Evolutionary conservation across 2,329 filamentous ascomycete species (phyloP).

Genomic region (Hymenoscyphus fructigenus): DNA sequence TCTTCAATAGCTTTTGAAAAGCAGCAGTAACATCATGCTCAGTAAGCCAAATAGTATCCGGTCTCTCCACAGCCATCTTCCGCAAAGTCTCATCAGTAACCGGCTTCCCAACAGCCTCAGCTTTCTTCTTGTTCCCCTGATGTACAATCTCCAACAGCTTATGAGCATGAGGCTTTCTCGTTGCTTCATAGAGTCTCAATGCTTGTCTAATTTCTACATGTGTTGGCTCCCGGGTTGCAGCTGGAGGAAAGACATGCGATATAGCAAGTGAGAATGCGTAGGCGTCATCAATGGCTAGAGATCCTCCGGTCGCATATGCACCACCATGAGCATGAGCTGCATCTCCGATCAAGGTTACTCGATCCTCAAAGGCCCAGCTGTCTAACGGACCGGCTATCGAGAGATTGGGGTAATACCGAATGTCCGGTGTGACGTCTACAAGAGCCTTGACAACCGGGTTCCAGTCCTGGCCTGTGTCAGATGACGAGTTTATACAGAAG

Average conservation of each 20-base stretch:
- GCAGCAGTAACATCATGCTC: constrained; percentile 33
- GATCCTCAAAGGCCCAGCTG: constrained; percentile 35
- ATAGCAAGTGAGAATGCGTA: constrained; percentile 35
- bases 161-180: constrained; percentile 39
- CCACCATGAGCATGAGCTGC: constrained; percentile 42
- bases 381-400: constrained; percentile 34
- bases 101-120: constrained; percentile 16
- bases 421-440: constrained; percentile 36
- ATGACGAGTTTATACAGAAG: no score
- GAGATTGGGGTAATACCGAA: constrained; percentile 39
- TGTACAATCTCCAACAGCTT: constrained; percentile 27
- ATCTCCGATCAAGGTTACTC: constrained; percentile 39
- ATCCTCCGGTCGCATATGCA: constrained; percentile 41
- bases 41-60: constrained; percentile 37
- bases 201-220: constrained; percentile 23
- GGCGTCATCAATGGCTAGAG: constrained; percentile 42
- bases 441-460: constrained; percentile 39
- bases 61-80: constrained; percentile 54
- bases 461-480: constrained; percentile 29
- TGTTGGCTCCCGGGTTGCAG: constrained; percentile 18
- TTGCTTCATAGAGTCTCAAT: constrained; percentile 38
- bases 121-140: constrained; percentile 16
- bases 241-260: constrained; percentile 17
- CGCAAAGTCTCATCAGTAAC: constrained; percentile 31
- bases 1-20: constrained; percentile 23